These are phyloP conservation scores for Capsella rubella DNA, from an alignment of 441 rosid species.

Conservation along the genomic window DNA sequence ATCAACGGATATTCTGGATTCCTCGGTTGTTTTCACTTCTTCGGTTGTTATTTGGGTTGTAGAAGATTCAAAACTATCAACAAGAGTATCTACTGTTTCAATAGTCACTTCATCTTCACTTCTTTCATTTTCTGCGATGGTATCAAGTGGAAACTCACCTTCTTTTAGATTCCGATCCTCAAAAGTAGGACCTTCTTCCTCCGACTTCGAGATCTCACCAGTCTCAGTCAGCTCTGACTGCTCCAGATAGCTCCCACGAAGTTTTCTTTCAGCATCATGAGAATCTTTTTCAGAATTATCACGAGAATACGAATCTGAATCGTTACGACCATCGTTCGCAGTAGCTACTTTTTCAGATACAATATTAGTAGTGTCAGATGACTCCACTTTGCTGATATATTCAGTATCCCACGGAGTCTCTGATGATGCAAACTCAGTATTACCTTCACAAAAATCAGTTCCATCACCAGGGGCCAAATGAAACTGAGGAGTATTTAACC, in stretches of 20 bases:
- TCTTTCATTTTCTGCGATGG: conserved; percentile 43
- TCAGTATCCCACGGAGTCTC: conserved; percentile 61
- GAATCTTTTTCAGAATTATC: conserved; percentile 45
- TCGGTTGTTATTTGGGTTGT: conserved; percentile 34
- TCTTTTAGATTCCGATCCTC: conserved; percentile 40
- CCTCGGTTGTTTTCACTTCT: conserved; percentile 25
- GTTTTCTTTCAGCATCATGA: conserved; percentile 45
- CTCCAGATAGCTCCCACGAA: conserved; percentile 56
- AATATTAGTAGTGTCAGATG: conserved; percentile 43
- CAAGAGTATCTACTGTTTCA: conserved; percentile 34
- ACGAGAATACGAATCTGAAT: conserved; percentile 23
- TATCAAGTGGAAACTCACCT: conserved; percentile 35
- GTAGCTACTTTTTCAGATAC: conserved; percentile 36
- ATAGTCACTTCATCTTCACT: conserved; percentile 42
- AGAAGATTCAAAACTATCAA: conserved; percentile 25
- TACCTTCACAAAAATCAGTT: conserved; percentile 64
- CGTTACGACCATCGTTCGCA: conserved; percentile 32
- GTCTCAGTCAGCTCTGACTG: conserved; percentile 50
- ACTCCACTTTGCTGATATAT: conserved; percentile 53
- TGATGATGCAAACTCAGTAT: conserved; percentile 60
- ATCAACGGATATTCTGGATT: conserved; percentile 37
- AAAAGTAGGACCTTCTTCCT: conserved; percentile 40
- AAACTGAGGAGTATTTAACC: conserved; percentile 68
- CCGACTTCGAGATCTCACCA: conserved; percentile 43
- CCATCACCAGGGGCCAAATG: conserved; percentile 83